Evolutionary conservation across 2,329 filamentous ascomycete species (phyloP).

Genomic region (Sporothrix dimorphospora): DNA sequence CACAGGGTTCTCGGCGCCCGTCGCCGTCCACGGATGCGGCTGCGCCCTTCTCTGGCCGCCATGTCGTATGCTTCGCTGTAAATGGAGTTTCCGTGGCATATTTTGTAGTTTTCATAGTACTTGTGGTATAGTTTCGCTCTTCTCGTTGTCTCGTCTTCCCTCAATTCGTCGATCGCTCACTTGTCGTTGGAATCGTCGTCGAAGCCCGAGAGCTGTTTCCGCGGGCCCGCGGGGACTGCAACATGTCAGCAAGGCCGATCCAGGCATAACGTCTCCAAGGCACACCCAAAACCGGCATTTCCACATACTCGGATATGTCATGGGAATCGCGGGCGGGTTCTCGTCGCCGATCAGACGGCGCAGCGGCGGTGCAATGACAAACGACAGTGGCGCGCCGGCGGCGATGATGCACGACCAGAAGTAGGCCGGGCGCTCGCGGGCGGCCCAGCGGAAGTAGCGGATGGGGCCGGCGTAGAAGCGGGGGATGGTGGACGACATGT

Average conservation of each 20-base stretch:
- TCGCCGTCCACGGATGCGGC: constrained; percentile 3
- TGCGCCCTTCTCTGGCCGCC: constrained; percentile 8
- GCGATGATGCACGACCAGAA: constrained; percentile 86
- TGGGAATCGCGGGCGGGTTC: constrained; percentile 71
- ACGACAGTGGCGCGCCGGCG: constrained; percentile 67
- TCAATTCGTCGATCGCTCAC: background rate
- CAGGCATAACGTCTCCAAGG: background rate
- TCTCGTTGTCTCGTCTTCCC: background rate
- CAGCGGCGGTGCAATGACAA: constrained; percentile 74
- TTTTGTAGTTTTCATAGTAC: background rate
- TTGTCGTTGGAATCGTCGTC: constrained; percentile 52
- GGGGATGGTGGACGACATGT: constrained; percentile 66
- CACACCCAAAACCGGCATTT: background rate
- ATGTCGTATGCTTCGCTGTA: constrained; percentile 6
- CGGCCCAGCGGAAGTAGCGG: constrained; percentile 85
- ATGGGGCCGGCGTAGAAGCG: constrained; percentile 84
- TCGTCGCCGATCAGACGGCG: constrained; percentile 73
- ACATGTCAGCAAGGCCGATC: background rate
- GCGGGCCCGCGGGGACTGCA: constrained; percentile 48
- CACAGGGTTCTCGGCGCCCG: background rate
- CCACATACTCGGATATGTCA: constrained; percentile 88
- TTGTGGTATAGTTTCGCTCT: constrained; percentile 6
- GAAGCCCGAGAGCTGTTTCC: constrained; percentile 63
- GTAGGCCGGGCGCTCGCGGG: constrained; percentile 84
- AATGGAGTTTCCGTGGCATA: constrained; percentile 5